Base-by-base conservation (phyloP, 768 basidiomycete species). In the Phylloporus arenicola region DNA sequence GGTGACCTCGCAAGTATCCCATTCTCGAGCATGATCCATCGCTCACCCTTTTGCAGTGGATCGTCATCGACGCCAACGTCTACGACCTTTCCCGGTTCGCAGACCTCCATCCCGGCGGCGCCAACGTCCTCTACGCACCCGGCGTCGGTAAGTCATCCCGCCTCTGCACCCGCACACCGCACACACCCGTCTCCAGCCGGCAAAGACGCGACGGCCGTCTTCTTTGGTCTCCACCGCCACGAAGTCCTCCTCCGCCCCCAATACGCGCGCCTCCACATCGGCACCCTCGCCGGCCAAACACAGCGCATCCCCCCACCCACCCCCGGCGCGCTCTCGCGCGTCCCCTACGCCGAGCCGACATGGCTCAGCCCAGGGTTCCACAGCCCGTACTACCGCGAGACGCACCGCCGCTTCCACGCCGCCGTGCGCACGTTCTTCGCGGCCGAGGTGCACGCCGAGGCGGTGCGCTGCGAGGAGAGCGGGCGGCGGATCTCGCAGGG, bases 271-370 rank as follows among this genome's bases (percentile, higher is more conserved):
- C 74, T 88, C 29, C 82, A 84, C 56, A 80, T 88, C 45, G 86
- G 86, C 31, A 76, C 67, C 37, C 70, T 88, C 49, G 63, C 69
- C 16, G 86, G 82, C 14, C 73, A 86, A 63, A 69, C 77, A 43
- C 77, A 81, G 46, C 55, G 68, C 33, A 75, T 91, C 62, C 75
- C 75, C 58, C 66, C 78, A 20, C 75, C 75, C 5, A 71, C 69
- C 0, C 73, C 80, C 0, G 90, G 86, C 30, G 79, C 78, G n/a
- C 62, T 85, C 34, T 90, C 87, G 8, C 70, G 74, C 52, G 82
- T 93, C 0, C 92, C 92, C 0, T 94, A 92, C 59, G 89, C 82
- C 2, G 92, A 95, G 60, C 84, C 92, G 7, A 82, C 85, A 1
- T 93, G 89, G 88, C 77, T 92, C 34, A 72, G 70, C 33, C 60